These are phyloP conservation scores for Botryosphaeria dothidea DNA, from an alignment of 2,329 filamentous ascomycete species.

Conservation along the genomic window DNA sequence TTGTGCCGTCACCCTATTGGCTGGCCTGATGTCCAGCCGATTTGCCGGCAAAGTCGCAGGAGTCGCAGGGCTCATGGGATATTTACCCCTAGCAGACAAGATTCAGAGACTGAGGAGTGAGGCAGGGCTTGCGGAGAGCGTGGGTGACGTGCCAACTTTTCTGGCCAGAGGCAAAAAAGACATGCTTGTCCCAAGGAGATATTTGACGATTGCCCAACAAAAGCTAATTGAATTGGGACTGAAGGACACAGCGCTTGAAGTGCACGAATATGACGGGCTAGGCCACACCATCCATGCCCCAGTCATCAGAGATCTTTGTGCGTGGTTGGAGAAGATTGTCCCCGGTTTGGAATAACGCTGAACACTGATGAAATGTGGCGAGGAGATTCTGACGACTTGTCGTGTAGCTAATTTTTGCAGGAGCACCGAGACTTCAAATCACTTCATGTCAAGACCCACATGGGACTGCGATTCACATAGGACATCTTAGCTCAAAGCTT, in stretches of 20 bases:
- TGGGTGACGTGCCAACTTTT: conserved; percentile 45
- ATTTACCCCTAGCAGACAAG: conserved; percentile 45
- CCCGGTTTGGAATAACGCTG: conserved; percentile 36
- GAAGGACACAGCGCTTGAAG: conserved; percentile 38
- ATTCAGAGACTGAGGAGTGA: conserved; percentile 42
- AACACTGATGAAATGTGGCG: background rate
- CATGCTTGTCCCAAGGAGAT: conserved; percentile 48
- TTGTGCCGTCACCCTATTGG: conserved; percentile 47
- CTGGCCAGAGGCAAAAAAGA: conserved; percentile 50
- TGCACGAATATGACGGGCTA: conserved; percentile 51
- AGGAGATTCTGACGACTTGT: background rate
- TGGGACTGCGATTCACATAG: background rate
- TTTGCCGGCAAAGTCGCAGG: conserved; percentile 44
- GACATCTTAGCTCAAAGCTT: background rate
- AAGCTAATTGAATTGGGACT: conserved; percentile 42
- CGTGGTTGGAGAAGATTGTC: conserved; percentile 43
- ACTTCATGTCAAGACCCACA: no score
- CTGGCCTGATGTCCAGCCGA: conserved; percentile 40
- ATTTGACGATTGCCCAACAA: conserved; percentile 45
- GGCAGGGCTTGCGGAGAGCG: conserved; percentile 34
- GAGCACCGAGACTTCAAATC: no score
- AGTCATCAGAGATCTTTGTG: conserved; percentile 49
- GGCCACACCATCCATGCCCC: conserved; percentile 46
- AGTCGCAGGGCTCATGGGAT: conserved; percentile 49
- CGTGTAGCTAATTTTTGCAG: no score